A percentile compares a stretch with the other conserved stretches of the same genome.
Conservation (phyloP, 371 early-diverging fungal species). For the Lichtheimia corymbifera region DNA sequence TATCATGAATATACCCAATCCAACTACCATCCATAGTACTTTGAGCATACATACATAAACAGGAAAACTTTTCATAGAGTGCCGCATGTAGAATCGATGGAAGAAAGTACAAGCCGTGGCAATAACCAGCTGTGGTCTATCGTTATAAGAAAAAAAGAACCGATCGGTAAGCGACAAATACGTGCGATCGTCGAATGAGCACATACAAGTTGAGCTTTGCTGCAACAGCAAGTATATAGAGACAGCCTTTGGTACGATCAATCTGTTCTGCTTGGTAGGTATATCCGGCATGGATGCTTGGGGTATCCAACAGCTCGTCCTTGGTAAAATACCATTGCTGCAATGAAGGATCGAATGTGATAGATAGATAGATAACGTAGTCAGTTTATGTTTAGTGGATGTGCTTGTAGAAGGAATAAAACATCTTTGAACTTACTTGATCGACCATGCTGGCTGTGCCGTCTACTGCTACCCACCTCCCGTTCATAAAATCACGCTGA, state of each 20-base stretch:
- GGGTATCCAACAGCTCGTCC: slow-evolving; percentile 68
- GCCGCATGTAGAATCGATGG: slow-evolving; percentile 83
- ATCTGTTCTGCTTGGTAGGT: slow-evolving; percentile 55
- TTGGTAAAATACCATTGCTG: slow-evolving; percentile 69
- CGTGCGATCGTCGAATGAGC: neutral
- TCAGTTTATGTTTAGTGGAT: too few relatives aligned
- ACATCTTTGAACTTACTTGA: too few relatives aligned
- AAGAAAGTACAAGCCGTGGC: slow-evolving; percentile 75
- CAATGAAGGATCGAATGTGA: neutral
- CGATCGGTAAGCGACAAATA: neutral
- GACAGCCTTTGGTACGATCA: slow-evolving; percentile 65
- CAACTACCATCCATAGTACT: too few relatives aligned
- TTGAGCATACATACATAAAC: slow-evolving; percentile 63
- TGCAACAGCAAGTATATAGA: slow-evolving; percentile 66
- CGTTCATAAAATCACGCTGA: too few relatives aligned
- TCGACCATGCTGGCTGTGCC: too few relatives aligned
- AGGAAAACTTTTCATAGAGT: slow-evolving; percentile 64
- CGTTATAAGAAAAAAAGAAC: neutral
- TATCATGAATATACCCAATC: neutral
- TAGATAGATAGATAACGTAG: too few relatives aligned
- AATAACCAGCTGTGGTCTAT: slow-evolving; percentile 64
- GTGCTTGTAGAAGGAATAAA: too few relatives aligned
- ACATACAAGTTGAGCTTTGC: slow-evolving; percentile 62
- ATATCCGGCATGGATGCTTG: slow-evolving; percentile 54
- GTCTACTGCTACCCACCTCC: too few relatives aligned